Base-by-base conservation (phyloP, 176 grass and related monocot genomes). In the Lolium multiflorum region DNA sequence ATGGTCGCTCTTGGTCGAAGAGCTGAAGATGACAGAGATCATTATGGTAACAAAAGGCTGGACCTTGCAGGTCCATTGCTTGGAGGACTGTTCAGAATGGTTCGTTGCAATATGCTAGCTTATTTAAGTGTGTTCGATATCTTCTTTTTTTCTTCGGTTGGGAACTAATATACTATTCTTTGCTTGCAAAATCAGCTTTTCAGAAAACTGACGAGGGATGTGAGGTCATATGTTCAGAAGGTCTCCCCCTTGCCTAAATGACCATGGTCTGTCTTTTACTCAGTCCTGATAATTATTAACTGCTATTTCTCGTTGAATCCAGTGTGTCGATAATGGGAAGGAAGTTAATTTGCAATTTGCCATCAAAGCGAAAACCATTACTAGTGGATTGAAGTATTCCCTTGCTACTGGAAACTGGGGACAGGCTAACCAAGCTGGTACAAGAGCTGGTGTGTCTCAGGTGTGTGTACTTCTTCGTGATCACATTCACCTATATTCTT, bases 21-120 rank as follows among this genome's bases (percentile, higher is more conserved):
- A 86, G 94, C 92, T 66, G 97, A 96, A 87, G 97, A 99, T 90
- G 97, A 99, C 81, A 85, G 92, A 80, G 97, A 99, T 81, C 97
- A 99, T 94, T 99, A 99, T 83, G 97, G 94, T 56, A 99, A 99
- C 87, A 99, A 99, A 94, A 99, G 97, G 62, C 89, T 99, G 12
- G 94, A 99, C 81, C 97, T 99, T 96, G 92, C 97, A 89, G 97
- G 97, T 89, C 97, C 97, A 69, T 83, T 99, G 80, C 90, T 99
- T 84, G 97, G 94, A 63, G 94, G 94, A 64, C 81, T 99, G 47
- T 99, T 99, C 79, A 91, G 97, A 91, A 99, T 96, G 97, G 97
- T 99, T 90, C 52, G 89, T 92, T 71, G 89, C 63, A 26, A 72
- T 71, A 69, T 83, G 75, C 76, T 39, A 64, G 17, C 82, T 41